Base-by-base conservation (phyloP, 768 basidiomycete species). In the Sistotremastrum niveocremeum region DNA sequence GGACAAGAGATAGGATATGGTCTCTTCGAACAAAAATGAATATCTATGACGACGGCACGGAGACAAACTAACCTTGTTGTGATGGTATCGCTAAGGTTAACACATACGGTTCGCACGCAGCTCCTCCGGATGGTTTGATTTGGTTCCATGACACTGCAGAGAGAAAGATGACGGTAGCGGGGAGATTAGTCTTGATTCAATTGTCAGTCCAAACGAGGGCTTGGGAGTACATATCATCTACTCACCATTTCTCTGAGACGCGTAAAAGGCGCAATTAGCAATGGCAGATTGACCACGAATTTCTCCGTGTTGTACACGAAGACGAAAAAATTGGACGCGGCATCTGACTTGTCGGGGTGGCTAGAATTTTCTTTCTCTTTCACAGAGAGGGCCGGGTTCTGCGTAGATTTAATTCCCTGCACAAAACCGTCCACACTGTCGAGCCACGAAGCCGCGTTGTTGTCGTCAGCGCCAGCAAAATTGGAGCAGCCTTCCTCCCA, bases 131-230 rank as follows among this genome's bases (percentile, higher is more conserved):
- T 2, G 83, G 84, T n/a, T 74, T 71, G 41, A 85, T 70, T 48
- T 83, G 76, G 44, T 79, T 74, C 85, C 86, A 88, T 9, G 69
- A 67, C 6, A 73, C 68, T 43, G 72, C 69, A 2, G 84, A 86
- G 11, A 83, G 54, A 42, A 85, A 70, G 4, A 87, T 62, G 0
- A 78, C 72, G 2, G 70, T 71, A 32, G 86, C 51, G 31, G 78
- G 72, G 6, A 81, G 59, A 45, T 65, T 69, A 9, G 81, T 62
- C 84, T 86, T 49, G 6, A 50, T 12, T 37, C 46, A 44, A 34
- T 29, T 33, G 30, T 36, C 36, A 54, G 12, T 39, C 42, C 39
- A 46, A 47, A 28, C 46, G 33, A 33, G n/a, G 37, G 9, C n/a
- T 37, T 36, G 33, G 37, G 31, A 28, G 36, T 46, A 10, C 37